Conservation (phyloP, 768 basidiomycete species). For the Amanita pallidorosea region DNA sequence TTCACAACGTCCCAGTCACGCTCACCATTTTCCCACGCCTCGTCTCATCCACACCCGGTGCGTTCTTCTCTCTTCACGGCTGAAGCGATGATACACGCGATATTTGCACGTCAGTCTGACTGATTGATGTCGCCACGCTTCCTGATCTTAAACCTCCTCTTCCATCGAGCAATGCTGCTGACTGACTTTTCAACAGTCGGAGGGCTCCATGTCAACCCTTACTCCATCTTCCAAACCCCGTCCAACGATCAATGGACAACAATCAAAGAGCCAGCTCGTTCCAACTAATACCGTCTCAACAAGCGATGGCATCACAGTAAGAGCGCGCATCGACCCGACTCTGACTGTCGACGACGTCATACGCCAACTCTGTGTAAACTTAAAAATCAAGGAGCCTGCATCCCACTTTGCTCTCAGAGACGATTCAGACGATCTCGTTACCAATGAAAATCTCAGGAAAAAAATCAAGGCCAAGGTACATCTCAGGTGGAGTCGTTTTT, state of each 20-base stretch:
- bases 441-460: constrained; percentile 75
- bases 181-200: background rate
- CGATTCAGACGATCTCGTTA: constrained; percentile 74
- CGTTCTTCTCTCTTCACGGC: background rate
- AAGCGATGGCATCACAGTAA: constrained; percentile 61
- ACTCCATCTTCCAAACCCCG: background rate
- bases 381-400: constrained; percentile 68
- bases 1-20: no score
- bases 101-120: constrained; percentile 62
- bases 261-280: constrained; percentile 32
- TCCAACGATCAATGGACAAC: background rate
- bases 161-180: background rate
- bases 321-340: constrained; percentile 78
- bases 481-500: constrained; percentile 46
- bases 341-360: constrained; percentile 79
- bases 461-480: constrained; percentile 73
- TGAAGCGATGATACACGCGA: constrained; percentile 32
- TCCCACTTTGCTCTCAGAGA: constrained; percentile 71
- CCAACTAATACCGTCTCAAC: constrained; percentile 83
- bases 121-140: constrained; percentile 28
- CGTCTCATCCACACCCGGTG: background rate
- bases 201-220: background rate
- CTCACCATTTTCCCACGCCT: background rate
- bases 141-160: constrained; percentile 22
- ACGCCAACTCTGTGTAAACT: constrained; percentile 69